phyloP scores from a whole-genome alignment of 106 monocot genomes.

The Phalaenopsis aphrodite region DNA sequence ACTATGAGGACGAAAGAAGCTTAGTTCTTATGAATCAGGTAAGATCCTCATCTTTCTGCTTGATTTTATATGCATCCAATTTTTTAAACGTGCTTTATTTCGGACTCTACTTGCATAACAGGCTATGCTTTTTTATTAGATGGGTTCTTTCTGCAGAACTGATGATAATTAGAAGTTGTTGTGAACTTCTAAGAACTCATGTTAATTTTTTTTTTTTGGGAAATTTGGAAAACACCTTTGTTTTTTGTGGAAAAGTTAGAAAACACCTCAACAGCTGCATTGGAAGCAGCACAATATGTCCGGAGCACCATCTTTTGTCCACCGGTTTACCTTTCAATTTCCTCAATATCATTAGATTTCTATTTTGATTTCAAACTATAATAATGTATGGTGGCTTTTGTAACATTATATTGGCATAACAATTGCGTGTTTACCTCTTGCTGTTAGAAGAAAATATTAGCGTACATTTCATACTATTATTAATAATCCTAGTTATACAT shows the following conservation, averaged over 20 bases:
- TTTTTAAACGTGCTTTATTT: neutral
- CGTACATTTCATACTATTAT: neutral
- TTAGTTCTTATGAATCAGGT: slow-evolving; percentile 80
- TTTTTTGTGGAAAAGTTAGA: neutral
- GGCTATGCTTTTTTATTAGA: neutral
- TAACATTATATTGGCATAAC: neutral
- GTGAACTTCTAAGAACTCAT: too few relatives aligned
- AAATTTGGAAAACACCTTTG: neutral
- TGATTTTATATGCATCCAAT: neutral
- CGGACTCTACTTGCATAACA: neutral
- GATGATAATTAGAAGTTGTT: neutral
- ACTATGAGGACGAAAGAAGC: slow-evolving; percentile 75
- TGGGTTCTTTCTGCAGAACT: neutral
- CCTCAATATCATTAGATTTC: slow-evolving; percentile 1
- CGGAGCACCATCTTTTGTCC: neutral
- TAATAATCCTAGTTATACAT: neutral
- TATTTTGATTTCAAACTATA: neutral
- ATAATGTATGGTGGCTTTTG: neutral
- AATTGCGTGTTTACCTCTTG: neutral
- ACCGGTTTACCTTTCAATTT: neutral
- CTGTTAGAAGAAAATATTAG: neutral
- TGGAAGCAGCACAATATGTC: neutral
- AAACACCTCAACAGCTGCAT: neutral
- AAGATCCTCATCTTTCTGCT: neutral
- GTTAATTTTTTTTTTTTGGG: too few relatives aligned